A percentile compares a stretch with the other conserved stretches of the same genome.
These are phyloP conservation scores for Xylariaceae sp. DNA, from an alignment of 2,329 filamentous ascomycete species.

Conservation along the genomic window DNA sequence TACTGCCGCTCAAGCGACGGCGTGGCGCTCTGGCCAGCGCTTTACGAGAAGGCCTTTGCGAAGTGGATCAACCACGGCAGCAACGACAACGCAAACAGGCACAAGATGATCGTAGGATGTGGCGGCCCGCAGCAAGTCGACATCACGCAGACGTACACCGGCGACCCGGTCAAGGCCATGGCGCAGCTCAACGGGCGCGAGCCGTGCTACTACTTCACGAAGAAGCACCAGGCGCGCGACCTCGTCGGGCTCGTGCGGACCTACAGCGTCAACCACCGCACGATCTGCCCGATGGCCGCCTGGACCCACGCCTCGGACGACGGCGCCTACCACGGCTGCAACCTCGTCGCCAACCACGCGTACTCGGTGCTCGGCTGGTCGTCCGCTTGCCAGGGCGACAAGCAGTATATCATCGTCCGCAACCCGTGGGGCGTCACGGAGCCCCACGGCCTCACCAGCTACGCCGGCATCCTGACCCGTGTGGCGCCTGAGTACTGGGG, in stretches of 20 bases:
- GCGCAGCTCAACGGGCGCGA: conserved; percentile 41
- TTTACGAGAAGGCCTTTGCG: conserved; percentile 47
- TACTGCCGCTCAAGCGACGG: conserved; percentile 41
- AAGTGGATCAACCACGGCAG: conserved; percentile 38
- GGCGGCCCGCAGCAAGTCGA: conserved; percentile 35
- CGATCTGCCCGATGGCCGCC: conserved; percentile 41
- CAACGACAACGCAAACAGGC: background rate
- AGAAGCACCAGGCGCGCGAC: conserved; percentile 33
- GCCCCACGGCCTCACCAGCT: conserved; percentile 39
- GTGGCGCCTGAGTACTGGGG: conserved; percentile 38
- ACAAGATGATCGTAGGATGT: background rate
- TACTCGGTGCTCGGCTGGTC: conserved; percentile 42
- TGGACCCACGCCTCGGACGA: conserved; percentile 39
- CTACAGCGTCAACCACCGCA: conserved; percentile 41
- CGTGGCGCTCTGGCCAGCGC: conserved; percentile 41
- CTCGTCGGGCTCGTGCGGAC: conserved; percentile 39
- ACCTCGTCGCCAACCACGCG: conserved; percentile 44
- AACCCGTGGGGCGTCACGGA: conserved; percentile 45
- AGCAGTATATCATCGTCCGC: conserved; percentile 41
- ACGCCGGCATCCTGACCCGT: conserved; percentile 38
- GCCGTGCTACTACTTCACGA: conserved; percentile 36
- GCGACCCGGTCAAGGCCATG: conserved; percentile 44
- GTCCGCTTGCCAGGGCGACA: conserved; percentile 33
- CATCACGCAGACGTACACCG: conserved; percentile 39
- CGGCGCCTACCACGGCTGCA: conserved; percentile 37